Evolutionary conservation across 2,329 filamentous ascomycete genomes (phyloP).

Genomic region (Clonostachys chloroleuca): DNA sequence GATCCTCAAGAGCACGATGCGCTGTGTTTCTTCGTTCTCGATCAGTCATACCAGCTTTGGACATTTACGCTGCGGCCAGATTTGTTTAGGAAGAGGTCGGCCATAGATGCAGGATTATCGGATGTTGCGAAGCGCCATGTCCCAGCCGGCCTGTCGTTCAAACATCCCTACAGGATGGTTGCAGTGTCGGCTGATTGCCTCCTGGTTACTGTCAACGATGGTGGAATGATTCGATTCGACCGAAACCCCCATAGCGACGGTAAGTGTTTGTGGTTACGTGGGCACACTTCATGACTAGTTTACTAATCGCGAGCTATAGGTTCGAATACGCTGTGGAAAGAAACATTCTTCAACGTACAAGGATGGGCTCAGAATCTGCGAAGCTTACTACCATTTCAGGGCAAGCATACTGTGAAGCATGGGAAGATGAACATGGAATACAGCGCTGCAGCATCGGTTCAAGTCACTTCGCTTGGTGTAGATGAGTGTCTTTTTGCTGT

Average conservation of each 20-base stretch:
- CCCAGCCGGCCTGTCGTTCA: conserved; percentile 71
- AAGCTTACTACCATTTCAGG: conserved; percentile 63
- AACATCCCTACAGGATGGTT: conserved; percentile 75
- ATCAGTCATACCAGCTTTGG: conserved; percentile 74
- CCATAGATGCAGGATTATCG: conserved; percentile 67
- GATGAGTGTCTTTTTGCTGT: conserved; percentile 55
- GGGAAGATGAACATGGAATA: conserved; percentile 62
- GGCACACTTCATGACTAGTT: neutral
- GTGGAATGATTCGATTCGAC: conserved; percentile 68
- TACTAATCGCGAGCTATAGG: conserved; percentile 8
- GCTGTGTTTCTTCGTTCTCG: conserved; percentile 75
- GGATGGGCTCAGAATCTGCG: conserved; percentile 66
- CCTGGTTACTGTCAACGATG: conserved; percentile 77
- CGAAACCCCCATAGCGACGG: conserved; percentile 45
- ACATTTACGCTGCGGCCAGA: conserved; percentile 80
- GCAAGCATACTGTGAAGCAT: conserved; percentile 58
- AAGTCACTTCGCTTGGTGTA: conserved; percentile 46
- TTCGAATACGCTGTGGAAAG: conserved; percentile 51
- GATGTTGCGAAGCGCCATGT: conserved; percentile 73
- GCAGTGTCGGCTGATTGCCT: conserved; percentile 71
- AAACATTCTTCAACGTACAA: conserved; percentile 69
- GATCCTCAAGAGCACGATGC: conserved; percentile 76
- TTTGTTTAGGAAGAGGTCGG: conserved; percentile 68
- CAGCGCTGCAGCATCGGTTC: conserved; percentile 61
- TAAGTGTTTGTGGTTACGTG: conserved; percentile 20